Percentiles rank a stretch among this genome's conserved stretches.
phyloP scores from a whole-genome alignment of 148 eudicot genomes.

The Vaccinium macrocarpon region DNA sequence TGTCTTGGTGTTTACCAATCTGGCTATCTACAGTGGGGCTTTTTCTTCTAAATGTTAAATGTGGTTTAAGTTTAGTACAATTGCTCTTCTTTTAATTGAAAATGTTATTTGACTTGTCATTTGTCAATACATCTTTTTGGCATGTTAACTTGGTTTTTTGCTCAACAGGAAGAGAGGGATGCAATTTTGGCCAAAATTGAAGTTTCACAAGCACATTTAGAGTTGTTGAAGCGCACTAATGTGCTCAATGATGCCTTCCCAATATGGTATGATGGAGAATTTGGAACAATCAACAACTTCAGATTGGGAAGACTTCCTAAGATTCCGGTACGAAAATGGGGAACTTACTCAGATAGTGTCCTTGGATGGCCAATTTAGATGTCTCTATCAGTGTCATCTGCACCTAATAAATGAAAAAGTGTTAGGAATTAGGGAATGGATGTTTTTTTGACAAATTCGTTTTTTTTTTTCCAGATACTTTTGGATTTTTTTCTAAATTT shows the following conservation, averaged over 20 bases:
- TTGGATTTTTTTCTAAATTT: not conserved
- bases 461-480: not conserved
- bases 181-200: constrained; percentile 91
- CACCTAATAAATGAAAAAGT: not conserved
- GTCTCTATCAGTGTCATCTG: not conserved
- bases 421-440: not conserved
- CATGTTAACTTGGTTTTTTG: constrained; percentile 12
- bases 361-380: constrained; percentile 1
- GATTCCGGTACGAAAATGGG: constrained; percentile 53
- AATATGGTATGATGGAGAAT: constrained; percentile 89
- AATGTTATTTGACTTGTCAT: not conserved
- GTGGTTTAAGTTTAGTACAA: not conserved
- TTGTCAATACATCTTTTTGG: not conserved
- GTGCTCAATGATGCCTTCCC: constrained; percentile 96
- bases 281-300: constrained; percentile 95
- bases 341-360: not conserved
- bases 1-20: not conserved
- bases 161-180: constrained; percentile 84
- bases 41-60: not conserved
- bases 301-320: constrained; percentile 97
- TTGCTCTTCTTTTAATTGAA: not conserved
- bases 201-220: constrained; percentile 97
- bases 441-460: not conserved
- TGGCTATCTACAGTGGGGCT: not conserved
- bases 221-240: constrained; percentile 80